Evolutionary conservation across 352 stramenopile species (phyloP), one percentile per base, ranked within the genome.

Genomic region (Globisporangium orthogonon): DNA sequence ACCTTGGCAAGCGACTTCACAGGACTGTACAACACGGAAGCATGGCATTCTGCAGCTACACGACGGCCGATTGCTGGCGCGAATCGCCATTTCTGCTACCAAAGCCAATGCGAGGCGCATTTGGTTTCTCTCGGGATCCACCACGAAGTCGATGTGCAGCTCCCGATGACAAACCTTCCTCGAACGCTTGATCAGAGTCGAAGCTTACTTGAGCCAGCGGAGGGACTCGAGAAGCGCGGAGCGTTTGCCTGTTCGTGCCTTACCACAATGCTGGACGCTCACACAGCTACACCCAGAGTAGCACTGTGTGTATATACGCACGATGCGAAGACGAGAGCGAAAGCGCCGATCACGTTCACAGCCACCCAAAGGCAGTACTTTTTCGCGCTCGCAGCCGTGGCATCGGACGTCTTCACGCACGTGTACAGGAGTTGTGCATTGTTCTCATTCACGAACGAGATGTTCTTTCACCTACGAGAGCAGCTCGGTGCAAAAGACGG

Each of bases 81-180:
- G 17, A 41, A 10, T 2, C 33, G 43, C 3, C 83, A 93, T 56
- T 85, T 78, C 30, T 93, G 83, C 55, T 90, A 76, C 18, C 15
- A 69, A 0, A 82, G 75, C 15, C 64, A 70, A 1, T 93, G 83
- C 54, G 37, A 71, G 10, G 23, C 44, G 45, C 18, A 57, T 1
- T 29, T 65, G 2, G 71, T 91, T 10, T n/a, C 47, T 0, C 52
- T 74, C 4, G 65, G 71, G 15, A 63, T 93, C 15, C 81, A 93
- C 41, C 70, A 58, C 2, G 83, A 93, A 37, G 47, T 52, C 4
- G 52, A 62, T 17, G n/a, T 82, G 17, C 10, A 54, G 30, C 57
- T 91, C 9, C 83, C 81, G 0, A 93, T 93, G 83, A 85, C 75
- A 0, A 91, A 93, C 50, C 47, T 89, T 30, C 81, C 83, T 13